Evolutionary conservation across 129 eudicot species (phyloP).

Genomic region (Silybum marianum): DNA sequence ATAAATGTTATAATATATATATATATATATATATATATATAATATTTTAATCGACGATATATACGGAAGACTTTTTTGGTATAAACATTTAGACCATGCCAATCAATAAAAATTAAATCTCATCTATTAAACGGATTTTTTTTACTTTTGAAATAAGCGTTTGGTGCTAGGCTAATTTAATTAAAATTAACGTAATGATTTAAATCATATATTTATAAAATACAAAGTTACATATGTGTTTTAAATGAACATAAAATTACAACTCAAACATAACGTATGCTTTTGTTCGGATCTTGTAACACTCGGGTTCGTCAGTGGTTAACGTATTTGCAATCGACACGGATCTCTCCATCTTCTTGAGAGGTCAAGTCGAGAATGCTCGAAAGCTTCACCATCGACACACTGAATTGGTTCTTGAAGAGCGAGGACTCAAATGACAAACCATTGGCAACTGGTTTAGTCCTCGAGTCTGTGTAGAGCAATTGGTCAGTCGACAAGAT

Average conservation of each 20-base stretch:
- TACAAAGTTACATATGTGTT: neutral
- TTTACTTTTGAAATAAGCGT: too few relatives aligned
- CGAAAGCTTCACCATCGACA: conserved; percentile 80
- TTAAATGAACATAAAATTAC: conserved; percentile 13
- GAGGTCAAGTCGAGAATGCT: conserved; percentile 48
- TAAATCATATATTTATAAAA: neutral
- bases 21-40: too few relatives aligned
- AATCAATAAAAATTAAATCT: too few relatives aligned
- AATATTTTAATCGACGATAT: too few relatives aligned
- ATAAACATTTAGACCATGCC: too few relatives aligned
- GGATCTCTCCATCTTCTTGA: conserved; percentile 60
- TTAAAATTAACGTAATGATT: too few relatives aligned
- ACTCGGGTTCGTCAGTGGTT: conserved; percentile 29
- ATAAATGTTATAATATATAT: too few relatives aligned
- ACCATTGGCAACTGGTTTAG: conserved; percentile 51
- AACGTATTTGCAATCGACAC: conserved; percentile 56
- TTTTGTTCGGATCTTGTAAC: neutral
- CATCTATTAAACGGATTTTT: too few relatives aligned
- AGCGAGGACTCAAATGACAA: conserved; percentile 50
- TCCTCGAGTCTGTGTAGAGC: conserved; percentile 69
- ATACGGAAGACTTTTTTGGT: too few relatives aligned
- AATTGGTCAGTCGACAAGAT: conserved; percentile 69
- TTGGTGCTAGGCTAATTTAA: too few relatives aligned
- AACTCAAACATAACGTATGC: conserved; percentile 1
- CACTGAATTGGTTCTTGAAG: conserved; percentile 62